Conservation (phyloP, 345 rosid genomes). For the Syzygium jambos region DNA sequence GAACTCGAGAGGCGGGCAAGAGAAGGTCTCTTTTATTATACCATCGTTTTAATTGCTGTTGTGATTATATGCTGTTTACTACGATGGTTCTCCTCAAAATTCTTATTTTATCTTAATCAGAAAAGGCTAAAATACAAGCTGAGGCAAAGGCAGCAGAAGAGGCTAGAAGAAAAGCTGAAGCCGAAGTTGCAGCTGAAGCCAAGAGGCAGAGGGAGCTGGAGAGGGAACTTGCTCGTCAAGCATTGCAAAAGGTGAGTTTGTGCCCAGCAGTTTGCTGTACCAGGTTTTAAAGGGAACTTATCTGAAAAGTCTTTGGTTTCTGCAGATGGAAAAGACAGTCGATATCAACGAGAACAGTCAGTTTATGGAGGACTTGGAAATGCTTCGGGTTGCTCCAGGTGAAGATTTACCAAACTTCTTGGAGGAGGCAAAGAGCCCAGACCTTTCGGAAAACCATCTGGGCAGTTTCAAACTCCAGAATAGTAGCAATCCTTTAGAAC, state of each 20-base stretch:
- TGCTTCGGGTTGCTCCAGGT: constrained; percentile 47
- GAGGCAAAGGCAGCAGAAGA: constrained; percentile 87
- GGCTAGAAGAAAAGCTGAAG: constrained; percentile 61
- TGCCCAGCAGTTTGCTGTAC: no score
- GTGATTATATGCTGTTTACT: neutral
- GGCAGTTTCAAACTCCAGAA: constrained; percentile 72
- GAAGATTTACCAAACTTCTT: constrained; percentile 38
- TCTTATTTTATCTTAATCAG: constrained; percentile 20
- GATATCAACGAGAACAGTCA: constrained; percentile 73
- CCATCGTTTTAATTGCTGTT: neutral
- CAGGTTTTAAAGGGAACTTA: neutral
- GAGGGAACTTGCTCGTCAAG: constrained; percentile 91
- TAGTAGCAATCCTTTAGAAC: constrained; percentile 64
- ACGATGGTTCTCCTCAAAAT: neutral
- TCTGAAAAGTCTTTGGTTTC: neutral
- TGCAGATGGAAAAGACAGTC: constrained; percentile 94
- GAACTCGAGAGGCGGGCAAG: constrained; percentile 65
- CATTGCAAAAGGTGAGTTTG: constrained; percentile 51
- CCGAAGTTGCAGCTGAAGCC: constrained; percentile 70
- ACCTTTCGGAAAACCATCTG: constrained; percentile 29
- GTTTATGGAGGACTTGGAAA: constrained; percentile 78
- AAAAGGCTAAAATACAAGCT: constrained; percentile 70
- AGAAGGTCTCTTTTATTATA: constrained; percentile 44
- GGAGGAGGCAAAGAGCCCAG: constrained; percentile 47
- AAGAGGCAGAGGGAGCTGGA: constrained; percentile 70